Base-by-base conservation (phyloP, 1,284 basidiomycete genomes). In the Sanguinoderma infundibulare region DNA sequence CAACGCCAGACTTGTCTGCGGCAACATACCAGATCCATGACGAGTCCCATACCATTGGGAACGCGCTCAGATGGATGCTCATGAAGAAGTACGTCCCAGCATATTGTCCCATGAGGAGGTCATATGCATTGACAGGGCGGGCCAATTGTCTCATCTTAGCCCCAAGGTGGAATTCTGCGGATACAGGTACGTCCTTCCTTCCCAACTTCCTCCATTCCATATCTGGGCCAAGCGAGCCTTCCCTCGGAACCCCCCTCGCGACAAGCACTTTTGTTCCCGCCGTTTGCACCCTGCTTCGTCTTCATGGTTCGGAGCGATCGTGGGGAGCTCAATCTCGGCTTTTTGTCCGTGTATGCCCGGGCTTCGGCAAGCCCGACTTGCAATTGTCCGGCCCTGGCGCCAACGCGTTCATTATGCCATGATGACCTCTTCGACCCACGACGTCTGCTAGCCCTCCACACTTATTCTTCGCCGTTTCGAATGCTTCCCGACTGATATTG, bases 161-260 rank as follows among this genome's bases (percentile, higher is more conserved):
- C 94, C 97, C n/a, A 95, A 95, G 70, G 97, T 98, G 60, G 95
- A 98, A 78, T 98, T 98, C 76, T 99, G 97, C 75, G 97, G 97
- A 34, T 99, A 99, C 82, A 95, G 92, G 94, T 92, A 68, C 49
- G 49, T 54, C 15, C 42, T 34, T 44, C 10, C 30, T 44, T 9
- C n/a, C 9, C 28, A n/a, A 1, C 35, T 17, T 10, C 40, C 39
- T 44, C 28, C 53, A 44, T 54, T 35, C 20, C 39, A n/a, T n/a
- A n/a, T 22, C 39, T 26, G 20, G n/a, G 46, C 46, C 46, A 57
- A 53, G 56, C 56, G 39, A 58, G 35, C 9, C 17, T 35, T 58
- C 22, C 24, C n/a, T 28, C 47, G 38, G 20, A 40, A 22, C 40
- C 40, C 26, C 56, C 57, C n/a, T n/a, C 57, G 39, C 36, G 5